A percentile compares a stretch with the other conserved stretches of the same genome.
phyloP scores from a whole-genome alignment of 2,329 filamentous ascomycete genomes.

The Colletotrichum zoysiae region DNA sequence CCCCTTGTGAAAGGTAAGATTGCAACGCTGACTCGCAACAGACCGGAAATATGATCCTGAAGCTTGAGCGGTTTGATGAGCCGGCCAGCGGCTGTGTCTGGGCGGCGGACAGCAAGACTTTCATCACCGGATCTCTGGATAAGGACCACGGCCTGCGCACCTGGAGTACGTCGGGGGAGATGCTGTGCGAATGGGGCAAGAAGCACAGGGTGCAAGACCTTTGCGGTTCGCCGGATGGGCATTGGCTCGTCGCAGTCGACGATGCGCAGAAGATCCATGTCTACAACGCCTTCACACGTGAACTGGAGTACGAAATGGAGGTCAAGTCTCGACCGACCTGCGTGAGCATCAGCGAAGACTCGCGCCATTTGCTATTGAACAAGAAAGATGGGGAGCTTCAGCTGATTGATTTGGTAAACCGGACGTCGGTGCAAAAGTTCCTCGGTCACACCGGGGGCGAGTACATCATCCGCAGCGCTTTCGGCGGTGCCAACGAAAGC shows the following conservation, averaged over 20 bases:
- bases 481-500: slow-evolving; percentile 91
- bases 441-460: slow-evolving; percentile 80
- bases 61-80: slow-evolving; percentile 79
- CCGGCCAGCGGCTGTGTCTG: slow-evolving; percentile 93
- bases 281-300: slow-evolving; percentile 82
- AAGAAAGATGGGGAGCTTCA: slow-evolving; percentile 82
- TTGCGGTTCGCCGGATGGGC: slow-evolving; percentile 84
- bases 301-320: slow-evolving; percentile 80
- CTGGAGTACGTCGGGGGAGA: slow-evolving; percentile 75
- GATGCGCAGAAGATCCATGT: slow-evolving; percentile 79
- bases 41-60: slow-evolving; percentile 73
- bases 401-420: slow-evolving; percentile 81
- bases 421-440: slow-evolving; percentile 79
- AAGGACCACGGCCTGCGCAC: slow-evolving; percentile 74
- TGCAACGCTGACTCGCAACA: slow-evolving; percentile 49
- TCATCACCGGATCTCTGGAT: slow-evolving; percentile 85
- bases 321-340: slow-evolving; percentile 80
- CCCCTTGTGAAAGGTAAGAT: too few species aligned
- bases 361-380: slow-evolving; percentile 84
- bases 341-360: slow-evolving; percentile 84
- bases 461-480: slow-evolving; percentile 83
- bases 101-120: slow-evolving; percentile 80
- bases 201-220: slow-evolving; percentile 86
- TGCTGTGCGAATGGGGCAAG: slow-evolving; percentile 74
- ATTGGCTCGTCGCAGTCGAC: slow-evolving; percentile 83